Base-by-base conservation (phyloP, 768 basidiomycete species). In the Mycena polygramma region DNA sequence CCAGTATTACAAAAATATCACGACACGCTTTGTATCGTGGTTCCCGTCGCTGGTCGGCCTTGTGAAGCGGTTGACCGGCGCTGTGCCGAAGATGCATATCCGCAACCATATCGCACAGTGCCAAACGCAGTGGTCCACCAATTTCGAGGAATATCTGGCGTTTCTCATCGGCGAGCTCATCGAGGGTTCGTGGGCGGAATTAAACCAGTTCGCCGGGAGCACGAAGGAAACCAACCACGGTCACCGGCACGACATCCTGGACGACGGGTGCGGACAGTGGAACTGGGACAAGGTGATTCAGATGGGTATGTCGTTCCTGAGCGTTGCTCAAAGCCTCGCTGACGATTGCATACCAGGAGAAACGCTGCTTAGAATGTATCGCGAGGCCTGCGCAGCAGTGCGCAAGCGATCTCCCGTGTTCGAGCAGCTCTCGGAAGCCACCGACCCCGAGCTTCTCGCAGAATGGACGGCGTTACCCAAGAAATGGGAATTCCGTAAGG, bases 51-150 rank as follows among this genome's bases (percentile, higher is more conserved):
- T 71, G 19, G 68, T 57, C 15, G 19, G 17, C 1, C 14, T 74
- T 37, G 48, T 79, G 43, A 43, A 75, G 9, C 70, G 70, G 6
- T 60, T 78, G 19, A 66, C 61, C 11, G 78, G 78, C 1, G 74
- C 73, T 1, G 72, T 81, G 26, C 79, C 78, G 0, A 81, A 79
- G 45, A 71, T 78, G 73, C 81, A 81, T 66, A 64, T 80, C n/a
- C 64, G 71, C 13, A 73, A 74, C 35, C 80, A 81, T 61, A 70
- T 73, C 7, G 61, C 68, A 7, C 63, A 62, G 7, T 81, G 79
- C 53, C 74, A 79, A 35, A 67, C 70, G 1, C 66, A 70, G 7
- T 78, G 65, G 57, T 52, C 74, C 10, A 77, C 78, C 36, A 77
- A 78, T 39, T 81, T 75, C 52, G 55, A 72, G 19, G 45, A 41